Evolutionary conservation across 176 grass and related monocot genomes (phyloP).

Genomic region (Eragrostis nindensis): DNA sequence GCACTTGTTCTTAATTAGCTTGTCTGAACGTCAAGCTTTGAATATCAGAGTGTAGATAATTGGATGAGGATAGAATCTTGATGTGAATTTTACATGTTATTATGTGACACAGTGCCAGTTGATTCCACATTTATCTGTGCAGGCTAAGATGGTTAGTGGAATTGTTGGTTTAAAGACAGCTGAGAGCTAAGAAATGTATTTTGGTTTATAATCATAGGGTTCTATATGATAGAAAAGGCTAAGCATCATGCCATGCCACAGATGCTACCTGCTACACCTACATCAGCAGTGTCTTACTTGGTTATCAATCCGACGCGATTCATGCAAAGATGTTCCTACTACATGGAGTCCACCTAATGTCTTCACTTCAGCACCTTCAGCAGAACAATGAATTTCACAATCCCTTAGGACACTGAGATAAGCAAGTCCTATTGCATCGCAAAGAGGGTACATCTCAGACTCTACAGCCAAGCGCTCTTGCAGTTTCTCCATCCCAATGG

Average conservation of each 20-base stretch:
- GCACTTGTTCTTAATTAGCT: neutral
- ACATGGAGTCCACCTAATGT: constrained; percentile 95
- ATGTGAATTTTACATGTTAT: neutral
- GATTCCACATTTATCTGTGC: constrained; percentile 9
- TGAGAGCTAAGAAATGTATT: constrained; percentile 13
- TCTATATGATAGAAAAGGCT: constrained; percentile 12
- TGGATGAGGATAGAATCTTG: neutral
- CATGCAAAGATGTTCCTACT: constrained; percentile 94
- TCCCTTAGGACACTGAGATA: constrained; percentile 80
- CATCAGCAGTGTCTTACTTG: constrained; percentile 65
- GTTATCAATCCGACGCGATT: constrained; percentile 96
- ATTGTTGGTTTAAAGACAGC: neutral
- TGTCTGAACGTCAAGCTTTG: too few relatives aligned
- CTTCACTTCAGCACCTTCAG: constrained; percentile 87
- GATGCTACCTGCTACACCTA: constrained; percentile 10
- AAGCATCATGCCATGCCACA: constrained; percentile 9
- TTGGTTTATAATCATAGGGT: neutral
- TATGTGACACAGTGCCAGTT: constrained; percentile 30
- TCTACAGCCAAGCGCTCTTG: constrained; percentile 63
- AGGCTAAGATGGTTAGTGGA: constrained; percentile 18
- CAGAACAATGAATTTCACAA: constrained; percentile 80
- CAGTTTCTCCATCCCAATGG: constrained; percentile 68
- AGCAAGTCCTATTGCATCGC: constrained; percentile 72
- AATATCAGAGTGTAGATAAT: neutral
- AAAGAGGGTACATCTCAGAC: constrained; percentile 69